These are phyloP conservation scores for Schizonepeta tenuifolia DNA, from an alignment of 257 asterid species.

Conservation along the genomic window DNA sequence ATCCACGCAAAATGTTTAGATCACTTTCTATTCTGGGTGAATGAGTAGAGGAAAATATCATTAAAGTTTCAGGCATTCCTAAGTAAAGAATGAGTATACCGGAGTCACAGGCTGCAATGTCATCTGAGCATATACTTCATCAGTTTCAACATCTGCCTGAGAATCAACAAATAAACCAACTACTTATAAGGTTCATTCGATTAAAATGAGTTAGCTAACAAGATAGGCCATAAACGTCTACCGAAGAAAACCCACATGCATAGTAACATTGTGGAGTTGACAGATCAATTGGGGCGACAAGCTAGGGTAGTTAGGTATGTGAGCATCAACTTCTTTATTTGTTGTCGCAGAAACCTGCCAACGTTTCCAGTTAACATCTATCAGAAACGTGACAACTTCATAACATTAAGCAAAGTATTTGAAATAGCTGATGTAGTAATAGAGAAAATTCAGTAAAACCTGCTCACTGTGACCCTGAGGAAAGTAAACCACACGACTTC, in stretches of 20 bases:
- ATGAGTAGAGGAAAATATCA: slow-evolving; percentile 11
- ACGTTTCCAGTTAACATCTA: slow-evolving; percentile 40
- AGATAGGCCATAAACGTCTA: slow-evolving; percentile 23
- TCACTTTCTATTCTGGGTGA: slow-evolving; percentile 13
- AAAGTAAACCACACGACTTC: slow-evolving; percentile 95
- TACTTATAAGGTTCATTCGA: not conserved
- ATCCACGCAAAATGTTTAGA: slow-evolving; percentile 30
- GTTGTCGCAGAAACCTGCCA: slow-evolving; percentile 92
- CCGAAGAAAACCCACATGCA: slow-evolving; percentile 80
- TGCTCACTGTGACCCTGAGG: slow-evolving; percentile 99
- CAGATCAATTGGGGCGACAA: slow-evolving; percentile 89
- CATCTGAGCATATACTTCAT: slow-evolving; percentile 98
- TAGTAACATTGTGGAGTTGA: slow-evolving; percentile 97
- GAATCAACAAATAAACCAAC: slow-evolving; percentile 36
- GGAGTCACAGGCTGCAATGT: slow-evolving; percentile 91
- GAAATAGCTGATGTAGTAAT: slow-evolving; percentile 15
- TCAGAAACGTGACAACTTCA: slow-evolving; percentile 14
- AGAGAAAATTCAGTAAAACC: slow-evolving; percentile 48
- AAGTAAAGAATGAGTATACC: slow-evolving; percentile 44
- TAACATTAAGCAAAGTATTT: slow-evolving; percentile 6
- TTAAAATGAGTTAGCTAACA: slow-evolving; percentile 22
- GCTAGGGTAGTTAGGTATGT: slow-evolving; percentile 92
- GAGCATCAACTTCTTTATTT: slow-evolving; percentile 90
- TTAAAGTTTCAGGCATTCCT: slow-evolving; percentile 20
- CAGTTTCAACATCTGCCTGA: slow-evolving; percentile 99